Percentiles rank a stretch among this genome's conserved stretches.
phyloP scores from a whole-genome alignment of 345 rosid genomes.

The Luvunga scandens region DNA sequence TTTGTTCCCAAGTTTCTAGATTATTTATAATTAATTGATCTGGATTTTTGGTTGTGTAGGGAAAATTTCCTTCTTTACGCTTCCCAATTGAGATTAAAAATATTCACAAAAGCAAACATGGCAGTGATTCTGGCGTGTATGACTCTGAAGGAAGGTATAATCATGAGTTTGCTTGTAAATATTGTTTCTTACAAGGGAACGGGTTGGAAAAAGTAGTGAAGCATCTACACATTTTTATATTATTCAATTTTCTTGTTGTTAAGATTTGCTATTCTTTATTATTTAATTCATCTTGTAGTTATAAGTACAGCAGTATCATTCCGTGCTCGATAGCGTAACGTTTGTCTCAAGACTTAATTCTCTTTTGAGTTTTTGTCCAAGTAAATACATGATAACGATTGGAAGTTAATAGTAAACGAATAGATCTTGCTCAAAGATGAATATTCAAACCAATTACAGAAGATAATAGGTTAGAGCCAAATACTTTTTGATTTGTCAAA shows the following conservation, averaged over 20 bases:
- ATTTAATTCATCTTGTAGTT: background rate
- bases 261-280: background rate
- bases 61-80: slow-evolving; percentile 49
- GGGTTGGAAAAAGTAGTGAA: background rate
- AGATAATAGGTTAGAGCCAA: too few relatives aligned
- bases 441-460: too few relatives aligned
- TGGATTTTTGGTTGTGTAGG: slow-evolving; percentile 37
- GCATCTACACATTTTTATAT: background rate
- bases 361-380: background rate
- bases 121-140: slow-evolving; percentile 83
- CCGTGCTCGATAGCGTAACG: background rate
- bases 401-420: background rate
- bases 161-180: background rate
- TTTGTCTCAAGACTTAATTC: background rate
- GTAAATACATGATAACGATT: too few relatives aligned
- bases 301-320: background rate
- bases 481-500: too few relatives aligned
- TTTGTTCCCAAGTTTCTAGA: background rate
- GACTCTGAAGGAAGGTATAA: slow-evolving; percentile 74
- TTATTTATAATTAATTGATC: background rate
- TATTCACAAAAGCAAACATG: slow-evolving; percentile 66
- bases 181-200: background rate
- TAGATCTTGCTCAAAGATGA: background rate
- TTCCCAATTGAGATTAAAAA: slow-evolving; percentile 81
- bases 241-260: background rate